Evolutionary conservation across 1,284 basidiomycete genomes (phyloP).

Genomic region (Pseudozyma hubeiensis): DNA sequence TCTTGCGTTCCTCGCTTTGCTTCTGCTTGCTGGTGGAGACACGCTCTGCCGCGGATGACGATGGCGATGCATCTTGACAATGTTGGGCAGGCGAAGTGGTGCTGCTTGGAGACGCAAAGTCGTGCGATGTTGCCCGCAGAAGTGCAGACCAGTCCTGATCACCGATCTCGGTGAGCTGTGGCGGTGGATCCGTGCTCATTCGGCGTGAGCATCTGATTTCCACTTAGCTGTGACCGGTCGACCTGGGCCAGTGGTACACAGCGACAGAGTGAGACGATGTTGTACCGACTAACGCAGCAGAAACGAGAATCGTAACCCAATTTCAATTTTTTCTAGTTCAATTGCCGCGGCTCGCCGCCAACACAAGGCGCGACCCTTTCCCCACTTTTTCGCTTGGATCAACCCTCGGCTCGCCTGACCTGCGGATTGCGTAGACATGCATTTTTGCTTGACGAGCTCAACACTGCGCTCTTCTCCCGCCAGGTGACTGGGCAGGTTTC

Average conservation of each 20-base stretch:
- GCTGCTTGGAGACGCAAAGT: not conserved
- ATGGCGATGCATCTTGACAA: conserved; percentile 4
- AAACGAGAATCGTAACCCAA: not conserved
- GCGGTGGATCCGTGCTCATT: conserved; percentile 12
- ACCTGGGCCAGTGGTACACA: too few species aligned
- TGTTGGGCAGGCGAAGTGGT: not conserved
- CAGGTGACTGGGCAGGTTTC: not conserved
- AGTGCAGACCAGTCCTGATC: conserved; percentile 17
- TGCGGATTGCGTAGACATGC: conserved; percentile 6
- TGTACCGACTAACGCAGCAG: not conserved
- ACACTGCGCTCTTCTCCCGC: not conserved
- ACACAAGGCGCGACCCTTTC: conserved; percentile 1
- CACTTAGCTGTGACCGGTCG: too few species aligned
- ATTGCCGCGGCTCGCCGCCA: conserved; percentile 4
- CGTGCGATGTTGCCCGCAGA: not conserved
- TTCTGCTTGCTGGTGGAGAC: not conserved
- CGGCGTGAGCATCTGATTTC: not conserved
- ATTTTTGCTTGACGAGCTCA: not conserved
- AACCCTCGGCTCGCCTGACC: not conserved
- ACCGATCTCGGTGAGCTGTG: not conserved
- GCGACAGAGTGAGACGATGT: not conserved
- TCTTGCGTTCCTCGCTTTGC: not conserved
- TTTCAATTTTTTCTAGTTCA: not conserved
- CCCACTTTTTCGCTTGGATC: not conserved
- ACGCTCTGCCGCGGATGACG: conserved; percentile 1